Conservation (phyloP, 2,329 filamentous ascomycete genomes). For the Diaporthe vexans region DNA sequence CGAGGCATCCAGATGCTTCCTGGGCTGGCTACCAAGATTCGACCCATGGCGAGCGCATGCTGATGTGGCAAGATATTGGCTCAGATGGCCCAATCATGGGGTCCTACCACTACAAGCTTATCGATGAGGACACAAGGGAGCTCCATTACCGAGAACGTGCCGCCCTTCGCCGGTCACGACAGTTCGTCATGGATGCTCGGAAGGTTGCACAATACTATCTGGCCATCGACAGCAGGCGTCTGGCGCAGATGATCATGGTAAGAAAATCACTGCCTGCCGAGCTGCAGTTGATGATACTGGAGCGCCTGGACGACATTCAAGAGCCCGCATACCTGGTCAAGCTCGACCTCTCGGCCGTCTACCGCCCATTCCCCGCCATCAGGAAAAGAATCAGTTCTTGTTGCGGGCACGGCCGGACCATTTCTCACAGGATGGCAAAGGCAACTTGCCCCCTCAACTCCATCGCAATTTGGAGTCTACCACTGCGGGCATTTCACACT, state of each 20-base stretch:
- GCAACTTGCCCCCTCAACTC: conserved; percentile 27
- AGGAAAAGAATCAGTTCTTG: neutral
- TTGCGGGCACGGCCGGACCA: neutral
- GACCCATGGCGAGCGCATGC: neutral
- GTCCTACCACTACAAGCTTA: neutral
- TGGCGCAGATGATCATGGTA: conserved; percentile 7
- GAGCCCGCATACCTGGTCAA: conserved; percentile 24
- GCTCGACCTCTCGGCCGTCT: conserved; percentile 31
- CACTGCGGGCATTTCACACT: conserved; percentile 32
- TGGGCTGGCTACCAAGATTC: neutral
- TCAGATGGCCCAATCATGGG: conserved; percentile 18
- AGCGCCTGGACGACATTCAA: conserved; percentile 10
- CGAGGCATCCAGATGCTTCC: neutral
- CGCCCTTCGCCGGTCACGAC: conserved; percentile 27
- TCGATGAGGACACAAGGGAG: neutral
- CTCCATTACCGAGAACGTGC: neutral
- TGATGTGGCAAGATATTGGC: conserved; percentile 19
- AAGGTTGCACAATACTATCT: neutral
- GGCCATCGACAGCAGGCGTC: neutral
- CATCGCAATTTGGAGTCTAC: conserved; percentile 27
- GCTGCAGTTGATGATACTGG: conserved; percentile 25
- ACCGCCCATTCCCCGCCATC: conserved; percentile 27
- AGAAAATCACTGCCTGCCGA: conserved; percentile 24
- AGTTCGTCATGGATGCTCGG: conserved; percentile 31
- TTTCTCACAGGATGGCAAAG: neutral